phyloP scores from a whole-genome alignment of 208 protist genomes.

The Acanthamoeba quina region DNA sequence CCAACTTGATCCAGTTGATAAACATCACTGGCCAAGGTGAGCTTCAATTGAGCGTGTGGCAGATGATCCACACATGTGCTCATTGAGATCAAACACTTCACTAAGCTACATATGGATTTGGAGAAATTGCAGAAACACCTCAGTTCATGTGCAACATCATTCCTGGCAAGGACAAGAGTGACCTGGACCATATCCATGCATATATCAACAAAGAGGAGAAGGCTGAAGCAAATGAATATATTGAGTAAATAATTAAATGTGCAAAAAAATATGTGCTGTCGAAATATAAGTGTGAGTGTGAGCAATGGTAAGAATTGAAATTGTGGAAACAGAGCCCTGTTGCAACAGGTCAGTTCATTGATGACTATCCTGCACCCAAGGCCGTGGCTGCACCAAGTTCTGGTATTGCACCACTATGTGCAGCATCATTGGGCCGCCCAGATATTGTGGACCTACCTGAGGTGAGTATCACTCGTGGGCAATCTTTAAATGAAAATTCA shows the following conservation, averaged over 20 bases:
- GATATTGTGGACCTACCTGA: too few species aligned
- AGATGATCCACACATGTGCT: neutral
- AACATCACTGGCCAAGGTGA: neutral
- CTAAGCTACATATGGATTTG: neutral
- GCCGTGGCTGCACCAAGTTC: too few species aligned
- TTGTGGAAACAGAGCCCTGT: too few species aligned
- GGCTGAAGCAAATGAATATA: neutral
- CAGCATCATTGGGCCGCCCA: too few species aligned
- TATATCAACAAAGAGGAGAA: neutral
- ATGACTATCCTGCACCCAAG: too few species aligned
- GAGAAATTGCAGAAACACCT: neutral
- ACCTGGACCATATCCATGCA: neutral
- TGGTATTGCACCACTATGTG: too few species aligned
- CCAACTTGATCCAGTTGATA: neutral
- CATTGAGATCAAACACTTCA: neutral
- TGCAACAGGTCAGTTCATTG: too few species aligned
- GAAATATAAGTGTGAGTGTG: too few species aligned
- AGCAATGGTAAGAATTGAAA: too few species aligned
- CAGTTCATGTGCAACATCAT: neutral
- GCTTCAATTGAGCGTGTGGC: neutral
- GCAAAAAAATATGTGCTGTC: too few species aligned
- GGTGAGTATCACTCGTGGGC: too few species aligned
- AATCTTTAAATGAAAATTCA: too few species aligned
- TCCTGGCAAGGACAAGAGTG: neutral
- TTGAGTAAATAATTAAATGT: neutral